These are phyloP conservation scores for Coemansia sp. DNA, from an alignment of 192 early-diverging fungal species.

Conservation along the genomic window DNA sequence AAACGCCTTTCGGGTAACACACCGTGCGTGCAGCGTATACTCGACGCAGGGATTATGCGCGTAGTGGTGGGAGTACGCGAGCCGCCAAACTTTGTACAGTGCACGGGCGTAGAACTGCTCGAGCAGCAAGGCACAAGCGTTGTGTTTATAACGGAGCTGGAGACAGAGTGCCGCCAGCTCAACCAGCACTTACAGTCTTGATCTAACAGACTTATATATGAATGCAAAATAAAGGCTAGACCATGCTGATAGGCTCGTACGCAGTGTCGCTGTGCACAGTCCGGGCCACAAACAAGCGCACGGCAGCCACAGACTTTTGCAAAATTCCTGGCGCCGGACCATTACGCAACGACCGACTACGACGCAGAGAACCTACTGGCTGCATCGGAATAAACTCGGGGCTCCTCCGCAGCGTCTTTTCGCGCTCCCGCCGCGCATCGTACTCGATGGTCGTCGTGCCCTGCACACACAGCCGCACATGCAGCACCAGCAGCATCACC, in stretches of 20 bases:
- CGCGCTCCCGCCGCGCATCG: slow-evolving; percentile 8
- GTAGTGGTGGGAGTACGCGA: slow-evolving; percentile 86
- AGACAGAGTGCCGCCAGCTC: slow-evolving; percentile 67
- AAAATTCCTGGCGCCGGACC: no score
- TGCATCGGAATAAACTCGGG: slow-evolving; percentile 20
- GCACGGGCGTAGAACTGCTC: slow-evolving; percentile 71
- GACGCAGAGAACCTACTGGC: not conserved
- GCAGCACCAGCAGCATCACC: slow-evolving; percentile 27
- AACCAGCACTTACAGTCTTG: slow-evolving; percentile 57
- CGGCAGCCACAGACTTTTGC: not conserved
- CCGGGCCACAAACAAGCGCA: not conserved
- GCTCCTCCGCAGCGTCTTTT: slow-evolving; percentile 7
- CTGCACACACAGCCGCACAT: slow-evolving; percentile 30
- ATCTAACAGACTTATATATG: not conserved
- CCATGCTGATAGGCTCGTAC: no score
- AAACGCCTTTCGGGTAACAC: slow-evolving; percentile 78
- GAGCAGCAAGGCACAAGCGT: slow-evolving; percentile 67
- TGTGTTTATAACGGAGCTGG: slow-evolving; percentile 65
- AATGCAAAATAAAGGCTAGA: not conserved
- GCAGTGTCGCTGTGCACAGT: no score
- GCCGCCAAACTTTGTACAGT: slow-evolving; percentile 82
- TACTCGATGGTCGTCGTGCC: slow-evolving; percentile 42
- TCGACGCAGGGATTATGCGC: slow-evolving; percentile 58
- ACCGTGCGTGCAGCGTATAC: slow-evolving; percentile 70
- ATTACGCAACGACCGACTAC: no score